phyloP scores from a whole-genome alignment of 495 filamentous ascomycete genomes.

The Echria macrotheca region DNA sequence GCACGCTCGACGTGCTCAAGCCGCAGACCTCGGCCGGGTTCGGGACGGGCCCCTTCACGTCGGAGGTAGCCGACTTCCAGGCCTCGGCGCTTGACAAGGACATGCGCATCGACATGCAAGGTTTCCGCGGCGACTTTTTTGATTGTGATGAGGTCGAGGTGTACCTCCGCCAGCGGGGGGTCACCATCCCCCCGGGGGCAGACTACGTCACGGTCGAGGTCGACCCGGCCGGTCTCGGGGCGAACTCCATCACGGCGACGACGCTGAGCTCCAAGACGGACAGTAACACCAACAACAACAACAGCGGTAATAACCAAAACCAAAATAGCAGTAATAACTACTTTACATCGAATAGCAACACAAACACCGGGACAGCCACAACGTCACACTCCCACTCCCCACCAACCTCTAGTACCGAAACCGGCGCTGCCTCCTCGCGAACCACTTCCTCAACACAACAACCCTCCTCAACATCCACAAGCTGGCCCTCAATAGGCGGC shows the following conservation, averaged over 20 bases:
- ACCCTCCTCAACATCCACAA: no score
- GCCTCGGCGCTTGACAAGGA: conserved; percentile 31
- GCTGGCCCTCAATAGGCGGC: no score
- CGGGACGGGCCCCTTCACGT: conserved; percentile 36
- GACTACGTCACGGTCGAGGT: conserved; percentile 50
- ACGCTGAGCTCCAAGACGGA: neutral
- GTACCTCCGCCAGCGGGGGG: conserved; percentile 56
- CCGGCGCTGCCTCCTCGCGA: neutral
- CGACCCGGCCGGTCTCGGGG: conserved; percentile 16
- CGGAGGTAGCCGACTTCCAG: conserved; percentile 17
- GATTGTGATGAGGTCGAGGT: conserved; percentile 68
- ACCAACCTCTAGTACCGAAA: neutral
- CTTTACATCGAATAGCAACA: no score
- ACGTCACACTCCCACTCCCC: neutral
- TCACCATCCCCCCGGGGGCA: conserved; percentile 48
- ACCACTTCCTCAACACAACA: neutral
- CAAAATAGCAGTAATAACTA: no score
- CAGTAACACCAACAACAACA: neutral
- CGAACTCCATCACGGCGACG: neutral
- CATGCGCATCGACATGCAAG: conserved; percentile 39
- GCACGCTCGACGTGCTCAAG: conserved; percentile 26
- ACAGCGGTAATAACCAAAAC: no score
- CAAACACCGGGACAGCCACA: no score
- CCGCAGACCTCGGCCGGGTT: conserved; percentile 34
- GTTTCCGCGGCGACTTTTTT: conserved; percentile 65